Evolutionary conservation across 495 filamentous ascomycete genomes (phyloP), one percentile per base, ranked within the genome.

Genomic region (Penicillium maclennaniae): DNA sequence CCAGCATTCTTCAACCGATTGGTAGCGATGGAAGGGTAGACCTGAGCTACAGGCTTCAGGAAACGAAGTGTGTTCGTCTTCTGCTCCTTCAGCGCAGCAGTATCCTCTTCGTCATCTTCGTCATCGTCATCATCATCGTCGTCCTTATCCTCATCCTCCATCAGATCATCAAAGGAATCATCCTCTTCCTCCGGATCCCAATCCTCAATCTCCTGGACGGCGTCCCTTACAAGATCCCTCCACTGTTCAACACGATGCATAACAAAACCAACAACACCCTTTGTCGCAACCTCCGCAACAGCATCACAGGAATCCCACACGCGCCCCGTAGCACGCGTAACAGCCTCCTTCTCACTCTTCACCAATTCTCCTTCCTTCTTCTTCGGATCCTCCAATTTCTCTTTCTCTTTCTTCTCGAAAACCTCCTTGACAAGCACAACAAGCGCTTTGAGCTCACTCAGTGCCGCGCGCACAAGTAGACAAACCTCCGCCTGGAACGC

Each of bases 151-250:
- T 78, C 76, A 0, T 67, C 69, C 3, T 73, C 68, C 34, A 69
- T 51, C 16, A 72, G 31, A 19, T 76, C 78, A 51, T 77, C 77
- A 6, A 70, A 74, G 26, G 76, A 80, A 64, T 82, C 81, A 12
- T 78, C 80, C 28, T 76, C 77, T 17, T 77, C 76, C 55, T 85
- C 83, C n/a, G 85, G 85, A 45, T 86, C 83, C 87, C 91, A 96
- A 59, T 89, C 87, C 54, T 89, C 88, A 55, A 96, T 69, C 69
- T 96, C 91, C 56, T 85, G 79, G 25, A 93, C 76, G 0, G 90
- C 87, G 72, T 96, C 91, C 53, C 86, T 78, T 14, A 96, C 67
- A 10, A 88, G 78, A 55, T 87, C 87, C 45, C 83, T 73, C 58
- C 83, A 87, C 53, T 85, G 74, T 59, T 87, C 82, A 15, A 80